These are phyloP conservation scores for Verticillium longisporum DNA, from an alignment of 2,329 filamentous ascomycete genomes.

Conservation along the genomic window DNA sequence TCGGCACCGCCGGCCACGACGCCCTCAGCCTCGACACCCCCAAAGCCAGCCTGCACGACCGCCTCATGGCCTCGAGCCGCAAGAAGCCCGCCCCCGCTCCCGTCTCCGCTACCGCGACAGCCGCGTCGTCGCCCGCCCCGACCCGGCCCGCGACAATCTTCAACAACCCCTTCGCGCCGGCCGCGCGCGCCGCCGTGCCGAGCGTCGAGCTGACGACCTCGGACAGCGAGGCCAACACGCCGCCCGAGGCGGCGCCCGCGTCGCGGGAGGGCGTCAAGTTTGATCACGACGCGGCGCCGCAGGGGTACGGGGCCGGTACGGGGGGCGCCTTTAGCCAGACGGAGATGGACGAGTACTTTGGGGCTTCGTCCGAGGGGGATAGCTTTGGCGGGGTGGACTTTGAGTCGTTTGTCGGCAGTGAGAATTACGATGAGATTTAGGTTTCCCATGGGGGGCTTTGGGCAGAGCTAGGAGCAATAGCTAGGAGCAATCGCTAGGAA, in stretches of 20 bases:
- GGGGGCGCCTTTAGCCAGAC: too few relatives aligned
- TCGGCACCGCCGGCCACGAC: constrained; percentile 20
- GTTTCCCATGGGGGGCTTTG: too few relatives aligned
- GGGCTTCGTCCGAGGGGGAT: too few relatives aligned
- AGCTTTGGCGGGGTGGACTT: too few relatives aligned
- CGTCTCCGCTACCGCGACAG: not conserved
- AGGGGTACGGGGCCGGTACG: not conserved
- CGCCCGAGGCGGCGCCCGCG: not conserved
- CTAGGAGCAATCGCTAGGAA: too few relatives aligned
- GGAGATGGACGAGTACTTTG: too few relatives aligned
- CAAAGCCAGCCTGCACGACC: constrained; percentile 17
- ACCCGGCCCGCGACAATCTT: not conserved
- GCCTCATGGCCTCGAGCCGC: constrained; percentile 6
- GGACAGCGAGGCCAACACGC: constrained; percentile 12
- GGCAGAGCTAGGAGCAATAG: too few relatives aligned
- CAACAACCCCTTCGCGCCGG: constrained; percentile 5
- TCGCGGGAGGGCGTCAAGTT: constrained; percentile 7
- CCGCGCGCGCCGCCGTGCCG: constrained; percentile 6
- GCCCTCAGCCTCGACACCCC: constrained; percentile 28
- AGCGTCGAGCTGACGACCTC: constrained; percentile 11
- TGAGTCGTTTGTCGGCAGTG: too few relatives aligned
- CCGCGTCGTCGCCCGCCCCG: not conserved
- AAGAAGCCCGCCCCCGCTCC: not conserved
- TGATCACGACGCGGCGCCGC: not conserved
- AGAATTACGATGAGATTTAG: too few relatives aligned